Evolutionary conservation across 495 filamentous ascomycete species (phyloP), one percentile per base, ranked within the genome.

Genomic region (Podospora pseudopauciseta): DNA sequence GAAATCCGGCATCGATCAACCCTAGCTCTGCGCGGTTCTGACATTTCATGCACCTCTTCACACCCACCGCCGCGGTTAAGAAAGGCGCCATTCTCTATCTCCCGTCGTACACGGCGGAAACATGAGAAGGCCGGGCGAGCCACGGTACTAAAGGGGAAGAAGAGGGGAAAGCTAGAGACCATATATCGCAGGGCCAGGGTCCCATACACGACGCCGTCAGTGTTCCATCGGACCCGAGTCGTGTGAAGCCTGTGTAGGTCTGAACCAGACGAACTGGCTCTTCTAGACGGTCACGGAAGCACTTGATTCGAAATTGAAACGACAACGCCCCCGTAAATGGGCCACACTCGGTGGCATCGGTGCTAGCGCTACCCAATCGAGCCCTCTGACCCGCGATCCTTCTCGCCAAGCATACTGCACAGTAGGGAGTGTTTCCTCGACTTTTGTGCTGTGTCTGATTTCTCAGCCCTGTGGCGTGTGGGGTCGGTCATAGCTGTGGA

Each of bases 251-350:
- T 49, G 39, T 49, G 13, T 49, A 49, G 2, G 34, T 39, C 5
- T 39, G 34, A 39, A 39, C 34, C 34, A 39, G 34, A 39, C 5
- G 5, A 39, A 6, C 34, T 39, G 34, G 34, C 34, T 4, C 34
- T 39, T 39, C 34, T 39, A 11, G 9, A 49, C 39, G 55, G 4
- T 26, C 4, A 26, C 6, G 23, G 30, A 63, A 39, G 18, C 32
- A 44, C 39, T 49, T 63, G 61, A 63, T 63, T 63, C 61, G 32
- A 63, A 34, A 63, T 6, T 44, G 61, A 63, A 63, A 63, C 61
- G 59, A 61, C 19, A 32, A 58, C 16, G 16, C 58, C 23, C 59
- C 23, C 20, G 28, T 61, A 61, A 61, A 61, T 61, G 23, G 28
- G 32, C 59, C 59, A 27, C 20, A 9, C 59, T 58, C 55, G 55